phyloP scores from a whole-genome alignment of 2,329 filamentous ascomycete genomes.

The Emergomyces africanus region DNA sequence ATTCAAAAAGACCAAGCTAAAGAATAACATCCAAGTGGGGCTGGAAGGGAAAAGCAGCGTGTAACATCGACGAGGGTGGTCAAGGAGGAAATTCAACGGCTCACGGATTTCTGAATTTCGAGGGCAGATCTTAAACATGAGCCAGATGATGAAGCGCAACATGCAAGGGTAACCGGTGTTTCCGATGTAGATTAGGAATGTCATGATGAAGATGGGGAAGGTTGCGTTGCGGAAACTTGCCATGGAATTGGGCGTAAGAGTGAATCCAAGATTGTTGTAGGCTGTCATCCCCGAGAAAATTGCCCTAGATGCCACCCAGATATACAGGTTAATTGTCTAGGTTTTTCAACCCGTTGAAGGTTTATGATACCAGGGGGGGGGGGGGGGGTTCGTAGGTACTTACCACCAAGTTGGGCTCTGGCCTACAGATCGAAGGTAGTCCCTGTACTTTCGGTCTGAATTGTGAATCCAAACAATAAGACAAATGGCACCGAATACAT shows the following conservation, averaged over 20 bases:
- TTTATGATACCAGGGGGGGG: background rate
- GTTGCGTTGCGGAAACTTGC: constrained; percentile 34
- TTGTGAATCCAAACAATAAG: constrained; percentile 37
- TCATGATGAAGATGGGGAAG: constrained; percentile 26
- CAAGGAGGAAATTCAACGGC: constrained; percentile 43
- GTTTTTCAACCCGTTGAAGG: background rate
- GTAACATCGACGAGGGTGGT: constrained; percentile 50
- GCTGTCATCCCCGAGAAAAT: constrained; percentile 40
- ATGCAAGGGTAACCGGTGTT: constrained; percentile 41
- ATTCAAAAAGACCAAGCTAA: constrained; percentile 40
- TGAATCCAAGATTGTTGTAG: constrained; percentile 40
- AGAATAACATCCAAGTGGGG: constrained; percentile 45
- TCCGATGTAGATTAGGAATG: constrained; percentile 26
- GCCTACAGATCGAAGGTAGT: constrained; percentile 26
- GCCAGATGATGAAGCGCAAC: constrained; percentile 45
- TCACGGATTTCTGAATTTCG: constrained; percentile 20
- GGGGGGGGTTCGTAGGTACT: constrained; percentile 7
- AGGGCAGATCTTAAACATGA: constrained; percentile 35
- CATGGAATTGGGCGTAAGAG: constrained; percentile 43
- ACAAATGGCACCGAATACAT: constrained; percentile 36
- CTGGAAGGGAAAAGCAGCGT: constrained; percentile 47
- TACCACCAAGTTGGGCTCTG: constrained; percentile 38
- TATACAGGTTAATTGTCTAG: background rate
- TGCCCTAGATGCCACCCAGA: constrained; percentile 21
- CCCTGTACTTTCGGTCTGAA: constrained; percentile 28